Percentiles rank a stretch among this genome's conserved stretches.
These are phyloP conservation scores for Hippophae tibetana DNA, from an alignment of 306 rosid genomes.

Conservation along the genomic window DNA sequence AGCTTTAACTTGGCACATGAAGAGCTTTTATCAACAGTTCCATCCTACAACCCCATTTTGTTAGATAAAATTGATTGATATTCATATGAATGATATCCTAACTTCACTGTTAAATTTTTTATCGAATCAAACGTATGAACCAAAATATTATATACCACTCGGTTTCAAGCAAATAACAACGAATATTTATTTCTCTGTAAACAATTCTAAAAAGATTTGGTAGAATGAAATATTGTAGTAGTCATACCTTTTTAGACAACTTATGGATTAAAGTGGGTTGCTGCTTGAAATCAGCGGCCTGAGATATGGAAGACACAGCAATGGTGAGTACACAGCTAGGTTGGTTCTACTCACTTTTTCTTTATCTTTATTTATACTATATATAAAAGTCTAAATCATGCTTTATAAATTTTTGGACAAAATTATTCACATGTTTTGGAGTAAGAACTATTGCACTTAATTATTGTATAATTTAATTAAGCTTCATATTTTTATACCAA, in stretches of 20 bases:
- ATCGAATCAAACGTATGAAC: not conserved
- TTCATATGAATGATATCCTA: not conserved
- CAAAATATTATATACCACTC: not conserved
- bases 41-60: constrained; percentile 43
- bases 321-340: too few relatives aligned
- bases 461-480: too few relatives aligned
- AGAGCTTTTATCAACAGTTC: constrained; percentile 37
- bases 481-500: too few relatives aligned
- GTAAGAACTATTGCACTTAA: too few relatives aligned
- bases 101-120: not conserved
- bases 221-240: not conserved
- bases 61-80: not conserved
- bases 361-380: too few relatives aligned
- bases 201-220: not conserved
- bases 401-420: too few relatives aligned
- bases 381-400: too few relatives aligned
- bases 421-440: too few relatives aligned
- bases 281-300: constrained; percentile 62
- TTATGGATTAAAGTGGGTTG: constrained; percentile 66
- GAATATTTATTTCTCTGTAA: not conserved
- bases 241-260: constrained; percentile 60
- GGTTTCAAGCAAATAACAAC: not conserved
- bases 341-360: too few relatives aligned
- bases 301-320: constrained; percentile 16
- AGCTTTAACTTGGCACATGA: constrained; percentile 47